phyloP scores from a whole-genome alignment of 1,139 yeast genomes.

The Torulaspora globosa region DNA sequence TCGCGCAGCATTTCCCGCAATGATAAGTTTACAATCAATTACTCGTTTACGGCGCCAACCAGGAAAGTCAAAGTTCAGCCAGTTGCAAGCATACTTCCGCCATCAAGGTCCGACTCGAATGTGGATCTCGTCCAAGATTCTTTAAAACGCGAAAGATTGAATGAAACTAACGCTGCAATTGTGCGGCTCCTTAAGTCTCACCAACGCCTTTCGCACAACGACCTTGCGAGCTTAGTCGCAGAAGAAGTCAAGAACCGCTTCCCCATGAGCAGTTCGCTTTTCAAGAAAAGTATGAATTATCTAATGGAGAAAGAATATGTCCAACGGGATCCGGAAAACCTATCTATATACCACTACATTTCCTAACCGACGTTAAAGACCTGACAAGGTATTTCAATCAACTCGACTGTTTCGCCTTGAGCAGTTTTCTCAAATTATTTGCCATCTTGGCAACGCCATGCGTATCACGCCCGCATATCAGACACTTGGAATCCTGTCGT shows the following conservation, averaged over 20 bases:
- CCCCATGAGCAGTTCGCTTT: conserved; percentile 60
- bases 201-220: conserved; percentile 57
- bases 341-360: conserved; percentile 65
- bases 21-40: conserved; percentile 69
- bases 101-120: conserved; percentile 37
- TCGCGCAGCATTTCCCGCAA: conserved; percentile 60
- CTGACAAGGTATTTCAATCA: neutral
- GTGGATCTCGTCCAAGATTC: conserved; percentile 18
- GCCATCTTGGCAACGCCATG: conserved; percentile 45
- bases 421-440: conserved; percentile 18
- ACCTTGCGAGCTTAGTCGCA: conserved; percentile 62
- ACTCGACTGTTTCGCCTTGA: conserved; percentile 9
- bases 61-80: conserved; percentile 75
- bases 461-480: conserved; percentile 56
- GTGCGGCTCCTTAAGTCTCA: conserved; percentile 84
- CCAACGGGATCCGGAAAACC: conserved; percentile 62
- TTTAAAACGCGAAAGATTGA: conserved; percentile 47
- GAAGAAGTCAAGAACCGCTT: conserved; percentile 62
- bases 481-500: conserved; percentile 49
- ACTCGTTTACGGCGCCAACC: conserved; percentile 65
- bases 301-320: conserved; percentile 80
- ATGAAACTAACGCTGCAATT: conserved; percentile 80
- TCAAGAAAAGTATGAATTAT: conserved; percentile 76
- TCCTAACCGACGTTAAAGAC: conserved; percentile 42
- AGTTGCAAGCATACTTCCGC: conserved; percentile 39